phyloP scores from a whole-genome alignment of 202 grass and related monocot species.

The Eragrostis tef region DNA sequence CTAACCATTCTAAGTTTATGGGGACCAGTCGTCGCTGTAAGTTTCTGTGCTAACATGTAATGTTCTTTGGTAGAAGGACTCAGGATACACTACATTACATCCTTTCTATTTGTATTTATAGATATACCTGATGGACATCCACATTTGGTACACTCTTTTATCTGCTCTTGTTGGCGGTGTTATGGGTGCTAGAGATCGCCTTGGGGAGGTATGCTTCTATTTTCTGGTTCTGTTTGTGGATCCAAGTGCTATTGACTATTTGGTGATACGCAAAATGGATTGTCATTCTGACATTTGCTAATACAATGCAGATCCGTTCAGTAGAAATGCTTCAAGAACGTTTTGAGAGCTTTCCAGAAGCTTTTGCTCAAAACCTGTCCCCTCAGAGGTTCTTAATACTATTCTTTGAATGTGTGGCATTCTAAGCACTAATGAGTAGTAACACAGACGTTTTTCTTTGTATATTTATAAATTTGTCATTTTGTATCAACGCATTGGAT shows the following conservation, averaged over 20 bases:
- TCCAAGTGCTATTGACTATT: conserved; percentile 19
- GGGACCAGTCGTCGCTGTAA: conserved; percentile 90
- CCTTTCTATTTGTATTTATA: conserved; percentile 46
- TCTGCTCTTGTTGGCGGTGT: conserved; percentile 90
- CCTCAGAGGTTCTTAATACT: conserved; percentile 46
- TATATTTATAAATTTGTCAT: conserved; percentile 14
- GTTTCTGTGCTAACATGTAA: conserved; percentile 45
- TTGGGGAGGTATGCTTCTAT: conserved; percentile 74
- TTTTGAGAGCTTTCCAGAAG: conserved; percentile 96
- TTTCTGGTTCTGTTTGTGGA: neutral
- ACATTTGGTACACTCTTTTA: conserved; percentile 90
- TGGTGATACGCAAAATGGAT: conserved; percentile 15
- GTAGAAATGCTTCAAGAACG: conserved; percentile 99
- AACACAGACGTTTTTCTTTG: neutral
- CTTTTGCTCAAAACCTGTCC: conserved; percentile 83
- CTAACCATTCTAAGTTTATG: conserved; percentile 89
- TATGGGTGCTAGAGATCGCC: conserved; percentile 79
- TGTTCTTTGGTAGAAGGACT: conserved; percentile 24
- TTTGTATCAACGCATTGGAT: neutral
- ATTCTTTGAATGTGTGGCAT: conserved; percentile 34
- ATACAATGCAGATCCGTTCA: conserved; percentile 78
- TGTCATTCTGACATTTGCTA: conserved; percentile 24
- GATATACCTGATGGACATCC: conserved; percentile 98
- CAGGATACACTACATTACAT: conserved; percentile 1
- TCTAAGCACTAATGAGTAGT: neutral